Evolutionary conservation across 305 asterid species (phyloP), one percentile per base, ranked within the genome.

Genomic region (Fraxinus platypoda): DNA sequence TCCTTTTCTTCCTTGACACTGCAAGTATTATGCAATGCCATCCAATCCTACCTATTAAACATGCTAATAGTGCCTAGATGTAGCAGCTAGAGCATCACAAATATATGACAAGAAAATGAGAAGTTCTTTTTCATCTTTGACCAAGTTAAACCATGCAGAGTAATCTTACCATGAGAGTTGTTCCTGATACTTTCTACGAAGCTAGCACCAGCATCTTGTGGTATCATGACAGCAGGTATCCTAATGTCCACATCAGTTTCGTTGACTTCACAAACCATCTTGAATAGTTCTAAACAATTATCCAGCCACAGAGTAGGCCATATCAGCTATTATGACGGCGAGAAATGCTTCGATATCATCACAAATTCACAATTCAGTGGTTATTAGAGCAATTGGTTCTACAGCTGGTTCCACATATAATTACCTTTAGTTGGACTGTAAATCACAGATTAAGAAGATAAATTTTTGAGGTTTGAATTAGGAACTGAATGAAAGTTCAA

Each of bases 201-300:
- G 87, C 78, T 87, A 74, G 81, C 84, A 76, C 98, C 99, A 19
- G 98, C 99, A 85, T 96, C 97, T 85, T 88, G 92, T n/a, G 98
- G 97, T 84, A 96, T 97, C 98, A 96, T 96, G 80, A 96, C 97
- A 76, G 95, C 92, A 37, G 99, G 97, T 82, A 96, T 94, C 73
- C 88, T 85, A 70, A 96, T 90, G 75, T 78, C 73, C 54, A 93
- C 87, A 77, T 93, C 91, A 43, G 95, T 86, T 84, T 94, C 97
- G 12, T 96, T 90, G 78, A 91, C 88, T 88, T 92, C 97, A 77
- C 99, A 96, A 83, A 96, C 98, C 99, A 96, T 96, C 97, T 96
- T 96, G 93, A 96, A 93, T 84, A 96, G 98, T 81, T 94, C 99
- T 96, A 92, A 52, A 86, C 82, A 84, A 80, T 54, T 78, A 84